Base-by-base conservation (phyloP, 805 yeast genomes). In the Aciculoconidium aculeatum region DNA sequence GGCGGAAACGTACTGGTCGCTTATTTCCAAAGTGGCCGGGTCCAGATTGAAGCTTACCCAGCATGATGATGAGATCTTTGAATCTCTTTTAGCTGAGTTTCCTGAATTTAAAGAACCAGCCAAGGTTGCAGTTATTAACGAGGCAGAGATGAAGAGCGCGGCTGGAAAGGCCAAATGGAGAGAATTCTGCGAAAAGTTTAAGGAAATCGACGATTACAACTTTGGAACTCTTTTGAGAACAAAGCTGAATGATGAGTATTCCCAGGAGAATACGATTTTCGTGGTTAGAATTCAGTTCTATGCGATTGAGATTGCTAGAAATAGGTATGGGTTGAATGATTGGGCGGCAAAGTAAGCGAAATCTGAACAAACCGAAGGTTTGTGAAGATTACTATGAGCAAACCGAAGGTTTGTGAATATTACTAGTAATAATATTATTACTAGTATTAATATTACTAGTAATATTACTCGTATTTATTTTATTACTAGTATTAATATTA, bases 201-300 rank as follows among this genome's bases (percentile, higher is more conserved):
- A 92, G 53, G 72, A 78, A 31, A 71, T 92, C 35, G 92, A 82
- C 39, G 97, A 92, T 60, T 92, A 72, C 65, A 92, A 92, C 62
- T 92, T 92, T 55, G 99, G 99, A 40, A 88, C 97, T 11, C 66
- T 92, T 44, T 65, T 92, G 47, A 80, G 99, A 67, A 61, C 74
- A n/a, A 77, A 74, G 41, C 55, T 82, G 20, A 55, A 61, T 26
- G 79, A 67, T 17, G 96, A 85, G 56, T 92, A 92, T 58, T 73
- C 75, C 27, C 85, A 90, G 61, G 74, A 77, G 25, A 77, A 80
- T 35, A 84, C 97, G 25, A 82, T 87, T 30, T 90, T 92, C 46
- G 95, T 69, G 7, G 92, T 90, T 35, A 79, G 97, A 64, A 75
- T 90, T 52, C 97, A 92, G 63, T 92, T 92, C 55, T 83, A 88